phyloP scores from a whole-genome alignment of 2,329 filamentous ascomycete species.

The Fusarium sp. region DNA sequence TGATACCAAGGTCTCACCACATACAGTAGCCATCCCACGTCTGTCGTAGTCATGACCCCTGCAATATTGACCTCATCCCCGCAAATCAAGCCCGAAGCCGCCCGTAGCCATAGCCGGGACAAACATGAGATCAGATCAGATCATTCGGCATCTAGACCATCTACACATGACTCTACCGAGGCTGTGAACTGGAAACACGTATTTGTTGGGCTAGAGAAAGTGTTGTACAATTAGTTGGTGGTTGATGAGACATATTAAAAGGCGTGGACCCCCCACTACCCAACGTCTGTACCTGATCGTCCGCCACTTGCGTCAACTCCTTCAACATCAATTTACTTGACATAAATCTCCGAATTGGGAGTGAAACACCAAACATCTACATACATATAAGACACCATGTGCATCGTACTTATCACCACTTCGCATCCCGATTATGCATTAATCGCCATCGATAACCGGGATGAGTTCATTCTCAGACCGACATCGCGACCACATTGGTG shows the following conservation, averaged over 20 bases:
- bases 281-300: neutral
- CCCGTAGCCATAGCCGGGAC: slow-evolving; percentile 23
- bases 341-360: slow-evolving; percentile 3
- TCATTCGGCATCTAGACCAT: slow-evolving; percentile 14
- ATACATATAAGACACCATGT: slow-evolving; percentile 64
- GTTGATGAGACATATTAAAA: slow-evolving; percentile 38
- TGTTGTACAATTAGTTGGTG: neutral
- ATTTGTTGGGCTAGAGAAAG: slow-evolving; percentile 1
- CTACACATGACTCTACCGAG: slow-evolving; percentile 34
- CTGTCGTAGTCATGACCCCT: neutral
- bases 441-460: slow-evolving; percentile 81
- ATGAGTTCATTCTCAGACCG: slow-evolving; percentile 75
- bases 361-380: neutral
- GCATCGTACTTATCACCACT: slow-evolving; percentile 81
- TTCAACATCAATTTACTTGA: slow-evolving; percentile 10
- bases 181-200: slow-evolving; percentile 25
- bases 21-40: neutral
- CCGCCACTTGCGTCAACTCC: slow-evolving; percentile 23
- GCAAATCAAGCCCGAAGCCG: slow-evolving; percentile 34
- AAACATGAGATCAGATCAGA: slow-evolving; percentile 36
- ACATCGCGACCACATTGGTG: slow-evolving; percentile 75
- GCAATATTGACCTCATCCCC: slow-evolving; percentile 21
- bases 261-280: slow-evolving; percentile 14
- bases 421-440: slow-evolving; percentile 80
- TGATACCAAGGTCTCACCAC: neutral